A percentile compares a stretch with the other conserved stretches of the same genome.
Evolutionary conservation across 2,329 filamentous ascomycete species (phyloP).

Genomic region (Ascomycota sp.): DNA sequence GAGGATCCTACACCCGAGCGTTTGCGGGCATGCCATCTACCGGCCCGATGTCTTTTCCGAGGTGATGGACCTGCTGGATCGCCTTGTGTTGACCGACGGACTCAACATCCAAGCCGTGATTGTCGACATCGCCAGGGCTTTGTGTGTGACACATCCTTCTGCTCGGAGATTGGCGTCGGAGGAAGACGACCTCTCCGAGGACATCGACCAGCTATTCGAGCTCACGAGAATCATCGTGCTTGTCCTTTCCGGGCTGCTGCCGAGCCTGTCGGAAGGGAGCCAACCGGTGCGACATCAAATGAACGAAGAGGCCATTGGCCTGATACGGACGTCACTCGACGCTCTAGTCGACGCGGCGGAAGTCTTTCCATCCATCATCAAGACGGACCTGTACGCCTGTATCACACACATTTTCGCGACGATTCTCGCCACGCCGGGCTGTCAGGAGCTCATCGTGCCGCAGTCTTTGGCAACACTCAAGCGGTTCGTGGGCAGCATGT

Average conservation of each 20-base stretch:
- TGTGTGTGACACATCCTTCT: slow-evolving; percentile 82
- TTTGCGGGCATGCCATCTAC: slow-evolving; percentile 92
- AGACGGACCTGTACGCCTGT: slow-evolving; percentile 85
- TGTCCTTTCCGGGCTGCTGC: slow-evolving; percentile 70
- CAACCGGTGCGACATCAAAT: slow-evolving; percentile 53
- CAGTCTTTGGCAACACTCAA: slow-evolving; percentile 82
- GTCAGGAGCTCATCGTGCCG: slow-evolving; percentile 75
- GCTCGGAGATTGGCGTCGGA: slow-evolving; percentile 37
- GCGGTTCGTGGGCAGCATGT: slow-evolving; percentile 66
- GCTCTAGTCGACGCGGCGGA: slow-evolving; percentile 87
- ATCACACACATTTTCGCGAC: slow-evolving; percentile 94
- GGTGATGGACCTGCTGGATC: slow-evolving; percentile 87
- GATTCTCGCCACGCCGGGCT: slow-evolving; percentile 64
- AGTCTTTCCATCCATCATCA: slow-evolving; percentile 91
- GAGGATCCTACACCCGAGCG: slow-evolving; percentile 84
- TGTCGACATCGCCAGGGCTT: slow-evolving; percentile 75
- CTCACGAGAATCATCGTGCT: slow-evolving; percentile 90
- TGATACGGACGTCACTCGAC: slow-evolving; percentile 63
- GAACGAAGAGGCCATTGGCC: slow-evolving; percentile 66
- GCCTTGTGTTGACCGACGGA: slow-evolving; percentile 78
- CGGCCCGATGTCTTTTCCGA: slow-evolving; percentile 90
- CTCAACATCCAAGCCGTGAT: slow-evolving; percentile 79
- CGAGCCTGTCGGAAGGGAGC: slow-evolving; percentile 52
- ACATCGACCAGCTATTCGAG: slow-evolving; percentile 96
- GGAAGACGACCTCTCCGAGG: slow-evolving; percentile 72